A percentile compares a stretch with the other conserved stretches of the same genome.
phyloP scores from a whole-genome alignment of 306 rosid species.

The Geum urbanum region DNA sequence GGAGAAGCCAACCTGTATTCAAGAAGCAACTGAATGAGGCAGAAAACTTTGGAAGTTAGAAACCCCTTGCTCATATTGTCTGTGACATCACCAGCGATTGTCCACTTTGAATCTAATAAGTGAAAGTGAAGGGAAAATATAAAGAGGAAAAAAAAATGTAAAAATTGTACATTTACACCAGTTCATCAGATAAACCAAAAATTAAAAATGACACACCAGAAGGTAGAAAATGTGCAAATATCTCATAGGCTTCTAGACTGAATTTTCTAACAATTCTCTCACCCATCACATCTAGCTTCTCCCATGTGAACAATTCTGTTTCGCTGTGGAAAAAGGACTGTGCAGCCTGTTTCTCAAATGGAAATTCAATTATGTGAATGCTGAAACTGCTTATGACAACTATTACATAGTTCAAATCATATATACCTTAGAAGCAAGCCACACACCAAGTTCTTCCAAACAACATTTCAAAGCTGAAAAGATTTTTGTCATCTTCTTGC shows the following conservation, averaged over 20 bases:
- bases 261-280: constrained; percentile 48
- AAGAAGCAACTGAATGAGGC: constrained; percentile 63
- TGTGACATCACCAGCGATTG: constrained; percentile 38
- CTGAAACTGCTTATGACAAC: constrained; percentile 21
- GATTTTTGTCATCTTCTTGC: constrained; percentile 41
- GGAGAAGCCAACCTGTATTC: constrained; percentile 55
- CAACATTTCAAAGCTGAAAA: constrained; percentile 43
- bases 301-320: constrained; percentile 42
- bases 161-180: background rate
- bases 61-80: constrained; percentile 40
- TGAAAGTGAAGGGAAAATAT: constrained; percentile 8
- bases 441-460: constrained; percentile 70
- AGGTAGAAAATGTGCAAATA: constrained; percentile 35
- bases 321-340: constrained; percentile 37
- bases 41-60: constrained; percentile 57
- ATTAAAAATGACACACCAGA: constrained; percentile 38
- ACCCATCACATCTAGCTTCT: constrained; percentile 35
- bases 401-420: constrained; percentile 13
- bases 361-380: constrained; percentile 9
- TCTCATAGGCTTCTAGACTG: constrained; percentile 31
- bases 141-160: background rate
- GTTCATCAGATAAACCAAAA: background rate
- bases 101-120: constrained; percentile 45
- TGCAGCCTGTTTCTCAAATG: constrained; percentile 62
- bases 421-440: constrained; percentile 69